Conservation (phyloP, 768 basidiomycete genomes). For the Xerocomellus chrysenteron region DNA sequence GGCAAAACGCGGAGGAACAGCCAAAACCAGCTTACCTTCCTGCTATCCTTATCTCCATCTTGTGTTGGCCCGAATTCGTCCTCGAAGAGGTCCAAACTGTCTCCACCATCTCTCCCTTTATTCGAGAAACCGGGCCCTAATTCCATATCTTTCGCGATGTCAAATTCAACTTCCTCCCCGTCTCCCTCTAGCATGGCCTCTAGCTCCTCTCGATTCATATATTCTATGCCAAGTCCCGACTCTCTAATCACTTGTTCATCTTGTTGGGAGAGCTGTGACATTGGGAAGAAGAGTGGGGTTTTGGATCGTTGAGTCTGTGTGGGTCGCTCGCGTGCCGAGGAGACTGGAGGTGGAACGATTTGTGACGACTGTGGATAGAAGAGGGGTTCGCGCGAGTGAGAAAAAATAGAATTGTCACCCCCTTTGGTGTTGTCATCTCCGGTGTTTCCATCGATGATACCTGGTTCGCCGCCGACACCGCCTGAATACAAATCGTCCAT, state of each 20-base stretch:
- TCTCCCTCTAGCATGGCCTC: conserved; percentile 41
- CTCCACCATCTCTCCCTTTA: conserved; percentile 11
- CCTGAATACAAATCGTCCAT: conserved; percentile 8
- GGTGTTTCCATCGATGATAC: not conserved
- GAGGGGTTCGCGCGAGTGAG: conserved; percentile 15
- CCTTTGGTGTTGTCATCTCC: conserved; percentile 2
- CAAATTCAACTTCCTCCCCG: conserved; percentile 33
- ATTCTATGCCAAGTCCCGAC: conserved; percentile 66
- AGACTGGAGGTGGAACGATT: conserved; percentile 5
- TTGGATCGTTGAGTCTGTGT: conserved; percentile 9
- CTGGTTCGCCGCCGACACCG: not conserved
- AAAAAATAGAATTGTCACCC: not conserved
- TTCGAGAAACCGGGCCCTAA: not conserved
- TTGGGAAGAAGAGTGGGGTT: conserved; percentile 43
- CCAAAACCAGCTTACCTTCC: conserved; percentile 22
- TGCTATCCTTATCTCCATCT: conserved; percentile 20
- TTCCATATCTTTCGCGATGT: conserved; percentile 7
- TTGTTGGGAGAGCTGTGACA: conserved; percentile 60
- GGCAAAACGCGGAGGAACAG: not conserved
- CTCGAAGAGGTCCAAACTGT: conserved; percentile 31
- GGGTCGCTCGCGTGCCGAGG: not conserved
- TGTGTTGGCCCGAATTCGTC: conserved; percentile 36
- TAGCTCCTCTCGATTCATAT: conserved; percentile 63
- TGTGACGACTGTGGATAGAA: conserved; percentile 29
- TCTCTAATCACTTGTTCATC: conserved; percentile 52